A percentile compares a stretch with the other conserved stretches of the same genome.
Evolutionary conservation across 73 alveolate genomes (phyloP).

Genomic region (Blepharisma japonicum): DNA sequence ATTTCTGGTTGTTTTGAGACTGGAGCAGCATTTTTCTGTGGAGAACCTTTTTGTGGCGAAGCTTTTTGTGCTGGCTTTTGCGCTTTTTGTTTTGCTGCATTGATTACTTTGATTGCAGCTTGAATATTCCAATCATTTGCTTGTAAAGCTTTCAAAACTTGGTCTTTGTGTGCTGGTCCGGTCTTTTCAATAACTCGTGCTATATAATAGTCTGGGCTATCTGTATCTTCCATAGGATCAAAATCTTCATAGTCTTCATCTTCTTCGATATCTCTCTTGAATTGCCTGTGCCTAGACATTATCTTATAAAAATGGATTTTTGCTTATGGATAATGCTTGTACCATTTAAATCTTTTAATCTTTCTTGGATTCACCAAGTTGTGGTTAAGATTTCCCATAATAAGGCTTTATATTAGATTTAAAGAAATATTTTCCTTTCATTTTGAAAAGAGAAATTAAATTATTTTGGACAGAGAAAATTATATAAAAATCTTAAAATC

Average conservation of each 20-base stretch:
- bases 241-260: slow-evolving; percentile 47
- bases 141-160: slow-evolving; percentile 34
- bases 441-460: too few species aligned
- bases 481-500: too few species aligned
- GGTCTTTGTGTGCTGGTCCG: slow-evolving; percentile 33
- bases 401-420: too few species aligned
- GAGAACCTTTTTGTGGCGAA: background rate
- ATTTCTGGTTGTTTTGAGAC: too few species aligned
- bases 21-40: too few species aligned
- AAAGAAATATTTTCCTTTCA: too few species aligned
- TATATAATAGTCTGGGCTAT: slow-evolving; percentile 9
- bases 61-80: slow-evolving; percentile 17
- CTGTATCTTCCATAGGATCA: slow-evolving; percentile 45
- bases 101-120: slow-evolving; percentile 31
- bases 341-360: too few species aligned
- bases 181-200: slow-evolving; percentile 37
- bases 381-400: too few species aligned
- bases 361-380: too few species aligned
- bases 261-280: slow-evolving; percentile 34
- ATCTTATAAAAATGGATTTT: too few species aligned
- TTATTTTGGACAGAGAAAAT: too few species aligned
- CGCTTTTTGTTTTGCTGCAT: slow-evolving; percentile 24
- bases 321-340: too few species aligned
- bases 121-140: slow-evolving; percentile 32
- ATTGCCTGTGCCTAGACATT: slow-evolving; percentile 54